Evolutionary conservation across 2,329 filamentous ascomycete genomes (phyloP).

Genomic region (Calonectria pteridis): DNA sequence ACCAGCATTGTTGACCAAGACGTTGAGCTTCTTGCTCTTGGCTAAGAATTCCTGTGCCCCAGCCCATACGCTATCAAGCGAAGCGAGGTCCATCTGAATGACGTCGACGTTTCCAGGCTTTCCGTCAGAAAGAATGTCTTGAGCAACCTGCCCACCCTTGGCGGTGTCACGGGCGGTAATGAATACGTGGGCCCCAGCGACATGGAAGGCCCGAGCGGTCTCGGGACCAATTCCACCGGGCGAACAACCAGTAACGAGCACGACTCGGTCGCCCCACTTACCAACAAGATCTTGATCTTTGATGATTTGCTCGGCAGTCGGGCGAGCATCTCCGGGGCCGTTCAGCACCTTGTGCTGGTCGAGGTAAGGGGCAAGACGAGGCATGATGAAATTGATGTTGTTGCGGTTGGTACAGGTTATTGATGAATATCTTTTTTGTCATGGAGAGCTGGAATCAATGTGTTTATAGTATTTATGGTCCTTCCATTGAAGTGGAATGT

Average conservation of each 20-base stretch:
- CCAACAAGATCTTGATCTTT: neutral
- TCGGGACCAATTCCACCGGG: neutral
- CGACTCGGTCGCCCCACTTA: neutral
- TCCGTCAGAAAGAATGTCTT: neutral
- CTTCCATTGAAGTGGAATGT: neutral
- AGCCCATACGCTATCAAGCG: neutral
- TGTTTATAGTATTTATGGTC: neutral
- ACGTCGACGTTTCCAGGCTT: neutral
- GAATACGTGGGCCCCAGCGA: neutral
- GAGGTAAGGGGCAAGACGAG: neutral
- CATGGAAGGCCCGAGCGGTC: neutral
- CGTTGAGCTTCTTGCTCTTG: neutral
- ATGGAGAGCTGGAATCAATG: neutral
- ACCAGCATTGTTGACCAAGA: neutral
- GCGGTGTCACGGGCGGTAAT: neutral
- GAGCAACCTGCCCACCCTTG: neutral
- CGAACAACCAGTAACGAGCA: neutral
- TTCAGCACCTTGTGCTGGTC: neutral
- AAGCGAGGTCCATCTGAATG: neutral
- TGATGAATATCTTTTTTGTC: neutral
- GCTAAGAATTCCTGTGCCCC: neutral
- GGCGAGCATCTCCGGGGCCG: no score
- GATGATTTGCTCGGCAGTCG: neutral
- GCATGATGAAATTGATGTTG: neutral
- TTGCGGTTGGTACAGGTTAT: neutral